Conservation (phyloP, 2,329 filamentous ascomycete genomes). For the Neoscytalidium dimidiatum region DNA sequence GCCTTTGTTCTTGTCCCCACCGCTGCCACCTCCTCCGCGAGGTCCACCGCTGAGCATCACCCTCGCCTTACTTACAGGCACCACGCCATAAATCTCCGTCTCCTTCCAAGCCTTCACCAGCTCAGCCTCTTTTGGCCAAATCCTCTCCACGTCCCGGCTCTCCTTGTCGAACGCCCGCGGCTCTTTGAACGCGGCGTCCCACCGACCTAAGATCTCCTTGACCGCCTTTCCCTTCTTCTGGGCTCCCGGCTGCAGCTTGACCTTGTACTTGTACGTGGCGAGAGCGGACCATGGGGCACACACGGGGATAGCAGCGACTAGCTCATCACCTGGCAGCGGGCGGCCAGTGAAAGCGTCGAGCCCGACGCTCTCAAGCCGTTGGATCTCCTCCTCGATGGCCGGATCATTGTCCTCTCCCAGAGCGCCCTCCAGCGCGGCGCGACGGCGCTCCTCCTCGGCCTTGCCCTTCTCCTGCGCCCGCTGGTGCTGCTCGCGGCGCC, state of each 20-base stretch:
- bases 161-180: constrained; percentile 45
- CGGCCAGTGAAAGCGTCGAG: constrained; percentile 76
- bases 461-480: constrained; percentile 74
- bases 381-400: constrained; percentile 62
- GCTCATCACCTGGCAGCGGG: constrained; percentile 79
- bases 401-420: constrained; percentile 27
- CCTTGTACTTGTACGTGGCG: constrained; percentile 83
- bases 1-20: constrained; percentile 21
- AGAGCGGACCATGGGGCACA: constrained; percentile 66
- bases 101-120: constrained; percentile 78
- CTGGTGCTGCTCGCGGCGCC: constrained; percentile 78
- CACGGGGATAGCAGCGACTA: constrained; percentile 65
- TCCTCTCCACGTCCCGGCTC: constrained; percentile 64
- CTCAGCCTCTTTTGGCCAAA: constrained; percentile 86
- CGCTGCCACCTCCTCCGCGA: constrained; percentile 28
- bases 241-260: constrained; percentile 86
- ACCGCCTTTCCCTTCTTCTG: constrained; percentile 95
- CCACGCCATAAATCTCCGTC: constrained; percentile 75
- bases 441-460: constrained; percentile 72
- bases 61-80: constrained; percentile 78
- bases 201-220: constrained; percentile 82
- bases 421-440: constrained; percentile 37
- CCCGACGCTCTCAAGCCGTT: constrained; percentile 51
- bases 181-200: constrained; percentile 67
- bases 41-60: constrained; percentile 66